Percentiles rank a stretch among this genome's conserved stretches.
These are phyloP conservation scores for Mycena rosella DNA, from an alignment of 768 basidiomycete species.

Conservation along the genomic window DNA sequence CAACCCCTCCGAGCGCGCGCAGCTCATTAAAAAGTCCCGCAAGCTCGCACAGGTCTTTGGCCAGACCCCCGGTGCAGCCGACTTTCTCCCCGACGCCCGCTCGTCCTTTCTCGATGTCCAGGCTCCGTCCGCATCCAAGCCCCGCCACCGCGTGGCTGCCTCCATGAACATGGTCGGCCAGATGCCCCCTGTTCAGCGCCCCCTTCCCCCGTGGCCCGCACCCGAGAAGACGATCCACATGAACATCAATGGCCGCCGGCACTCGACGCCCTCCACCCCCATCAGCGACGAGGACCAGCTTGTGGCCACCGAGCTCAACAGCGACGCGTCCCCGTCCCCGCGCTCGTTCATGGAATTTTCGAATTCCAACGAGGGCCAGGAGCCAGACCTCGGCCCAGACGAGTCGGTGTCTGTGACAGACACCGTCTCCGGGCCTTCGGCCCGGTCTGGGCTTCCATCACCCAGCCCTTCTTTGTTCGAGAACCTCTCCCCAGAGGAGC, in stretches of 20 bases:
- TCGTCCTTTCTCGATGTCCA: slow-evolving; percentile 38
- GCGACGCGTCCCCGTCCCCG: slow-evolving; percentile 14
- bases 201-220: slow-evolving; percentile 47
- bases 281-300: slow-evolving; percentile 5
- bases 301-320: neutral
- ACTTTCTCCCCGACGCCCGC: slow-evolving; percentile 47
- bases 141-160: slow-evolving; percentile 42
- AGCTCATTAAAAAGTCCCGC: slow-evolving; percentile 77
- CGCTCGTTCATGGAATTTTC: slow-evolving; percentile 63
- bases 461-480: slow-evolving; percentile 58
- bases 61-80: slow-evolving; percentile 60
- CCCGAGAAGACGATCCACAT: slow-evolving; percentile 44
- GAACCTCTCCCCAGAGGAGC: slow-evolving; percentile 65
- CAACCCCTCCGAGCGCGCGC: slow-evolving; percentile 73
- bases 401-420: slow-evolving; percentile 26
- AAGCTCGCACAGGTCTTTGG: slow-evolving; percentile 90
- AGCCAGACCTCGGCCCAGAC: slow-evolving; percentile 18
- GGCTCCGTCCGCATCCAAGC: slow-evolving; percentile 9
- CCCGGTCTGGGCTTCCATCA: slow-evolving; percentile 32
- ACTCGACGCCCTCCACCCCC: slow-evolving; percentile 52
- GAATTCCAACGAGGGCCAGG: slow-evolving; percentile 3
- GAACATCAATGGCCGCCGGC: slow-evolving; percentile 50
- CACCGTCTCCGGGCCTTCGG: neutral
- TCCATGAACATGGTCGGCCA: slow-evolving; percentile 44
- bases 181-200: slow-evolving; percentile 33